phyloP scores from a whole-genome alignment of 176 grass and related monocot species.

The Eleusine indica region DNA sequence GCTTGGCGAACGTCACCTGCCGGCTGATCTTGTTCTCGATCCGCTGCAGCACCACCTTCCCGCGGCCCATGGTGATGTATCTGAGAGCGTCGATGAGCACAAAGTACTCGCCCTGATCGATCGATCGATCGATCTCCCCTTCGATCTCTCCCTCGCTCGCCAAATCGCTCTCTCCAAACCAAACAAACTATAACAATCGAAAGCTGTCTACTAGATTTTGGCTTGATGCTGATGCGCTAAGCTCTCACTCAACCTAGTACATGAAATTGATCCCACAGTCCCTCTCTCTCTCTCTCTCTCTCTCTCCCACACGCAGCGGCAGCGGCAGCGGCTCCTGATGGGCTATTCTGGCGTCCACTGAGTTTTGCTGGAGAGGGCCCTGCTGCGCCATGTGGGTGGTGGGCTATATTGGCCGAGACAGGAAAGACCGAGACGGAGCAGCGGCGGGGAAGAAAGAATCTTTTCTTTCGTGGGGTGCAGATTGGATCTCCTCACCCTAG shows the following conservation, averaged over 20 bases:
- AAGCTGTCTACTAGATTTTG: neutral
- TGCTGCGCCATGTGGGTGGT: conserved; percentile 33
- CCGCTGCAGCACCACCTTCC: conserved; percentile 81
- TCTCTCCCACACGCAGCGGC: neutral
- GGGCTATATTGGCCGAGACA: conserved; percentile 30
- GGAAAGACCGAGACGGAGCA: conserved; percentile 4
- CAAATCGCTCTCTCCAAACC: neutral
- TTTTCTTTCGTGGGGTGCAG: conserved; percentile 52
- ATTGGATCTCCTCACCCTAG: conserved; percentile 46
- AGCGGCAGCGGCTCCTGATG: neutral
- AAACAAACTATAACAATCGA: neutral
- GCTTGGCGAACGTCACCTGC: conserved; percentile 87
- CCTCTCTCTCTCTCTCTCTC: neutral
- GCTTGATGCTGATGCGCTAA: neutral
- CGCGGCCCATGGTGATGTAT: conserved; percentile 54
- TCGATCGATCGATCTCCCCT: neutral
- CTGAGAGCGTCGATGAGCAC: neutral
- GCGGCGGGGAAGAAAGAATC: conserved; percentile 38
- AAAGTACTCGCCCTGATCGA: neutral
- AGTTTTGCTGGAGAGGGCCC: neutral
- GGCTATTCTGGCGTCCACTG: neutral
- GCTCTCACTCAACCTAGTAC: neutral
- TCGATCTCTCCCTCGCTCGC: neutral
- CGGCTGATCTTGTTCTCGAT: conserved; percentile 96
- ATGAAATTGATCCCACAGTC: conserved; percentile 9